Evolutionary conservation across 352 stramenopile species (phyloP), one percentile per base, ranked within the genome.

Genomic region (Pythium coloratum): DNA sequence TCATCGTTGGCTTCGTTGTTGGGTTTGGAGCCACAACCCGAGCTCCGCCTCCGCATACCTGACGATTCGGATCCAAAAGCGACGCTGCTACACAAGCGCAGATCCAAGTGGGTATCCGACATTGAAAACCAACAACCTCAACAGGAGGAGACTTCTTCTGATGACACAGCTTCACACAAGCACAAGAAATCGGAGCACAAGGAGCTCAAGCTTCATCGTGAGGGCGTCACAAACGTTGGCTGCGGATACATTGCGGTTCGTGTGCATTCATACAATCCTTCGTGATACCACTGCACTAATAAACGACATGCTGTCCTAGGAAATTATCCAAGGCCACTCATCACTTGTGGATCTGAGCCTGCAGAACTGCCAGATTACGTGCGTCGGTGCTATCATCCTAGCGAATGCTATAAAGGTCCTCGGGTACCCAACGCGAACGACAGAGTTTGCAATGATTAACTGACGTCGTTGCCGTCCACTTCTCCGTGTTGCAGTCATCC

Each of bases 331-430:
- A 20, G 26, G 33, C 6, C 57, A 64, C 2, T 50, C 33, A 18
- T 55, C 40, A 8, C 40, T 78, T 24, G 30, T 80, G 2, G 69
- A 66, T 26, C 28, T 85, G 34, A 70, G 67, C 10, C 66, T 86
- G 28, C 73, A 76, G 34, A 72, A 72, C 51, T 86, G 77, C n/a
- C 71, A 82, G 33, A 72, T 86, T 34, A 64, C 77, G 0, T 72
- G 81, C 24, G 77, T 73, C 12, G 77, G 77, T n/a, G 76, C 62
- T 12, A 76, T 83, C 42, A 38, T 83, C 18, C 71, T 86, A n/a
- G 68, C 76, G 6, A 82, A 69, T 24, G 76, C 63, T 34, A 54
- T 86, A 51, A 64, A 72, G 59, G 77, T 82, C 58, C 30, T 18
- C n/a, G 20, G 20, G 20, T 24, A 24, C 20, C 20, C 20, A 24